A percentile compares a stretch with the other conserved stretches of the same genome.
phyloP scores from a whole-genome alignment of 495 filamentous ascomycete genomes.

The Xylaria palmicola region DNA sequence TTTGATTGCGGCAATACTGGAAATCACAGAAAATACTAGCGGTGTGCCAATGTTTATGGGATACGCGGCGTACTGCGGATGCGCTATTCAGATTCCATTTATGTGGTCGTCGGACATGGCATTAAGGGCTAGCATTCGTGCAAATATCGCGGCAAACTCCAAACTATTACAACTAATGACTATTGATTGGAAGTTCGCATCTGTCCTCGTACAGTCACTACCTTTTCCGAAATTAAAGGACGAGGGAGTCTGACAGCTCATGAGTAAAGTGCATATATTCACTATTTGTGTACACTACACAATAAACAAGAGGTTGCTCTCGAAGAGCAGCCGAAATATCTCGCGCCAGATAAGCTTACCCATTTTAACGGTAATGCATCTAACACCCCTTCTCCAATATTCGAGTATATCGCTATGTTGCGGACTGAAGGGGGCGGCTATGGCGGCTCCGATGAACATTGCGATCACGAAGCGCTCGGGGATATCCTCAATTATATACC shows the following conservation, averaged over 20 bases:
- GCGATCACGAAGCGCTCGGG: neutral
- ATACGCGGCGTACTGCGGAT: slow-evolving; percentile 4
- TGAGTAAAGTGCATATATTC: neutral
- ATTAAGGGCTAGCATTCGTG: neutral
- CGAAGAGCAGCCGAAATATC: neutral
- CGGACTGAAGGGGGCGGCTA: slow-evolving; percentile 1
- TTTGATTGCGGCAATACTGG: neutral
- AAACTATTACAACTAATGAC: slow-evolving; percentile 3
- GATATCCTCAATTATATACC: neutral
- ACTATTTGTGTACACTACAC: neutral
- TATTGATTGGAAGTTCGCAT: slow-evolving; percentile 2
- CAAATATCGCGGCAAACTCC: neutral
- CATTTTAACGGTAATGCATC: neutral
- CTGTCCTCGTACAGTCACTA: neutral
- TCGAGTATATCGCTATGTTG: neutral
- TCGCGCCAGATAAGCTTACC: neutral
- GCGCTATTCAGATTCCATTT: slow-evolving; percentile 6
- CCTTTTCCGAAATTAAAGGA: neutral
- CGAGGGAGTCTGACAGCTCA: neutral
- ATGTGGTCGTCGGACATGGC: neutral
- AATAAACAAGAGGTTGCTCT: neutral
- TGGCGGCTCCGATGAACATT: neutral
- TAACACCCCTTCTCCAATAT: neutral
- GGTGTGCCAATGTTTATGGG: neutral
- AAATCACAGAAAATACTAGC: neutral